Conservation (phyloP, 1,284 basidiomycete genomes). For the Pterulicium gracile region DNA sequence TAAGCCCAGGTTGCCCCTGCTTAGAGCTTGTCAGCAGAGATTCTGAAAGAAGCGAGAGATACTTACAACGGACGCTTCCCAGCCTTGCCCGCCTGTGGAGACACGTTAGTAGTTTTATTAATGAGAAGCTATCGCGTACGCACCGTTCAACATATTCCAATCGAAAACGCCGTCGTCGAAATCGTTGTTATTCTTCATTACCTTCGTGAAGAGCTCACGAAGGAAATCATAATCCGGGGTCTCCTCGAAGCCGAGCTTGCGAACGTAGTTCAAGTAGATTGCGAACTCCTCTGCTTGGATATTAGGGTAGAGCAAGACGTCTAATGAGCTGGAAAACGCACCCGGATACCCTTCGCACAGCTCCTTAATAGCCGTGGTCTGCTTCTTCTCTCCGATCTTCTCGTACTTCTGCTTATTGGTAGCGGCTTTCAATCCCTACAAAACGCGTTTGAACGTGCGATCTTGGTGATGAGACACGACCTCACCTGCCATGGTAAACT, state of each 20-base stretch:
- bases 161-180: slow-evolving; percentile 84
- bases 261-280: slow-evolving; percentile 83
- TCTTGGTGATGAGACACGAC: not conserved
- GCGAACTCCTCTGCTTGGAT: slow-evolving; percentile 66
- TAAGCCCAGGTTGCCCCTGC: slow-evolving; percentile 48
- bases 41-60: slow-evolving; percentile 10
- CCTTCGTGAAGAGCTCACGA: slow-evolving; percentile 85
- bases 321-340: slow-evolving; percentile 23
- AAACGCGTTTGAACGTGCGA: not conserved
- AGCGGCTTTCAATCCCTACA: slow-evolving; percentile 86
- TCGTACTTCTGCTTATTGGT: slow-evolving; percentile 99
- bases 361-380: slow-evolving; percentile 91
- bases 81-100: slow-evolving; percentile 74
- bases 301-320: slow-evolving; percentile 7
- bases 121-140: slow-evolving; percentile 8
- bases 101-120: slow-evolving; percentile 6
- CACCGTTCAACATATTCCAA: slow-evolving; percentile 81
- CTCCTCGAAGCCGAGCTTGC: slow-evolving; percentile 87
- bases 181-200: slow-evolving; percentile 82
- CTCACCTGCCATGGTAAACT: slow-evolving; percentile 73
- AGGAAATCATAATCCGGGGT: slow-evolving; percentile 95
- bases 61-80: slow-evolving; percentile 78
- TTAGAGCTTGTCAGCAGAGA: slow-evolving; percentile 4
- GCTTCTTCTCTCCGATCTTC: slow-evolving; percentile 99
- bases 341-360: slow-evolving; percentile 88